These are phyloP conservation scores for Moniliella sp. DNA, from an alignment of 1,284 basidiomycete species.

Conservation along the genomic window DNA sequence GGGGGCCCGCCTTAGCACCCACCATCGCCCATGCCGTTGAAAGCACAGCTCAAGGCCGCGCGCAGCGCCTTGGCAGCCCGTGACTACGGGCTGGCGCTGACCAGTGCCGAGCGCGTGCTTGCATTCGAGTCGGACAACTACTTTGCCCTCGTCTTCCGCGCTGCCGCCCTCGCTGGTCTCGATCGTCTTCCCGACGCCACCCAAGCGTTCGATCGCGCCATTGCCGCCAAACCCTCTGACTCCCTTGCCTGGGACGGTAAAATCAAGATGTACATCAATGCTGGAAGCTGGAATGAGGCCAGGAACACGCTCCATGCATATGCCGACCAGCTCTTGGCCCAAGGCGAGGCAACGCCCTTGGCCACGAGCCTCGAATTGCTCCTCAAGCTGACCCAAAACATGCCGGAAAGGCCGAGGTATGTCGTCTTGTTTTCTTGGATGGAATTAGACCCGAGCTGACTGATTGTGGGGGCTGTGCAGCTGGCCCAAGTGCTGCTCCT, in stretches of 20 bases:
- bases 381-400: slow-evolving; percentile 43
- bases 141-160: slow-evolving; percentile 27
- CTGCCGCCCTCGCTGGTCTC: slow-evolving; percentile 16
- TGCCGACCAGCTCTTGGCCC: slow-evolving; percentile 34
- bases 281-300: slow-evolving; percentile 8
- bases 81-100: neutral
- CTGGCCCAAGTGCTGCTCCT: slow-evolving; percentile 41
- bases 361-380: slow-evolving; percentile 48
- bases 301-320: neutral
- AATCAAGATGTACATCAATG: slow-evolving; percentile 36
- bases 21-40: slow-evolving; percentile 49
- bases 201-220: slow-evolving; percentile 29
- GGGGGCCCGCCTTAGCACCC: slow-evolving; percentile 48
- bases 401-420: slow-evolving; percentile 49
- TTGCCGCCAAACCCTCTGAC: slow-evolving; percentile 22
- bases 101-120: slow-evolving; percentile 6
- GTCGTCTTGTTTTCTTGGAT: no score
- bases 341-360: slow-evolving; percentile 53
- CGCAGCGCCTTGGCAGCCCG: neutral
- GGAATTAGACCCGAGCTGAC: no score
- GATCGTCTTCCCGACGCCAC: slow-evolving; percentile 13
- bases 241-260: slow-evolving; percentile 39
- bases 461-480: slow-evolving; percentile 1
- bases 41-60: neutral
- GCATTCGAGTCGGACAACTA: slow-evolving; percentile 23